Conservation (phyloP, 2,329 filamentous ascomycete genomes). For the Fusarium odoratissimum region DNA sequence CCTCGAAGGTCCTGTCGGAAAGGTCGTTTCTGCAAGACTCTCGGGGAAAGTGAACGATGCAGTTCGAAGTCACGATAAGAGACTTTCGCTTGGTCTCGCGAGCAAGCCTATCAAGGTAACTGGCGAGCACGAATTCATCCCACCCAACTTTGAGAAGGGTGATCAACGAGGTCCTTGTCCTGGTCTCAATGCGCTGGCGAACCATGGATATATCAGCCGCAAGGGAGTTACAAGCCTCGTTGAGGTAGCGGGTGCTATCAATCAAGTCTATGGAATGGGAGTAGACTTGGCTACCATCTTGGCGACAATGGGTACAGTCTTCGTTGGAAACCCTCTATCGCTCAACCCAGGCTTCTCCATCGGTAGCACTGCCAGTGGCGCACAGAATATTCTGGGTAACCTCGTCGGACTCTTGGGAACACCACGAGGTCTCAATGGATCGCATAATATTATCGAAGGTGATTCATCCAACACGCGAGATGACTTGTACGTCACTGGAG, state of each 20-base stretch:
- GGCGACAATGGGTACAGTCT: slow-evolving; percentile 15
- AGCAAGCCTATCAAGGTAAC: slow-evolving; percentile 15
- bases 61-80: background rate
- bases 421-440: slow-evolving; percentile 7
- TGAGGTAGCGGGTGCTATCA: slow-evolving; percentile 27
- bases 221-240: slow-evolving; percentile 33
- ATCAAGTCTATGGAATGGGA: slow-evolving; percentile 22
- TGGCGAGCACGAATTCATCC: slow-evolving; percentile 41
- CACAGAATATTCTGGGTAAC: slow-evolving; percentile 16
- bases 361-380: background rate
- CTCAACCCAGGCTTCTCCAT: slow-evolving; percentile 26
- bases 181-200: slow-evolving; percentile 52
- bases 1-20: background rate
- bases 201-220: slow-evolving; percentile 50
- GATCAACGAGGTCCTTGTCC: slow-evolving; percentile 48
- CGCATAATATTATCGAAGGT: slow-evolving; percentile 25
- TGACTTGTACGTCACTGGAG: slow-evolving; percentile 24
- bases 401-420: slow-evolving; percentile 13
- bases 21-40: background rate
- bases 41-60: background rate
- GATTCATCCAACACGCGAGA: slow-evolving; percentile 15
- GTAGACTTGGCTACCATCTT: slow-evolving; percentile 9
- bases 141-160: slow-evolving; percentile 42
- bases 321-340: slow-evolving; percentile 18
- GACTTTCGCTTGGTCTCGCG: background rate